A percentile compares a stretch with the other conserved stretches of the same genome.
These are phyloP conservation scores for Colletotrichum musae DNA, from an alignment of 2,329 filamentous ascomycete species.

Conservation along the genomic window DNA sequence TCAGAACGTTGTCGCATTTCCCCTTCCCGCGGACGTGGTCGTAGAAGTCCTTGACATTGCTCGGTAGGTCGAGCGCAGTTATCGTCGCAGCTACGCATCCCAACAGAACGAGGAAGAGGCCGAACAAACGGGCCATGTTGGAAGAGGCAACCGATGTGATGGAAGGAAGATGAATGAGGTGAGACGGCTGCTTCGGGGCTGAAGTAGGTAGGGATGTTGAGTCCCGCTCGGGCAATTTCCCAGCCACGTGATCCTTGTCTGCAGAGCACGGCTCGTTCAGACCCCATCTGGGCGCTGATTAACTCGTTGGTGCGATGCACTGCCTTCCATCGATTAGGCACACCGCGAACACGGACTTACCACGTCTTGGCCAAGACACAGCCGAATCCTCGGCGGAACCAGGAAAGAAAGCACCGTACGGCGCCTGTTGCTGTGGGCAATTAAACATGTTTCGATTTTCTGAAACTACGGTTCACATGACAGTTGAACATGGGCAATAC, in stretches of 20 bases:
- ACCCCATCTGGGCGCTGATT: constrained; percentile 2
- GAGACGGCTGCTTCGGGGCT: constrained; percentile 25
- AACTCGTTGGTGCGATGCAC: constrained; percentile 23
- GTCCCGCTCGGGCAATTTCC: constrained; percentile 17
- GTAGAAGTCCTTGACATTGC: constrained; percentile 58
- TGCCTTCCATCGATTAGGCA: constrained; percentile 11
- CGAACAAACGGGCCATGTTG: constrained; percentile 6
- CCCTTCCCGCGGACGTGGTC: constrained; percentile 54
- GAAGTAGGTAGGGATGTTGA: constrained; percentile 11
- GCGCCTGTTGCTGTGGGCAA: background rate
- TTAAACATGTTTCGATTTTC: background rate
- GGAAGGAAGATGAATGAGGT: constrained; percentile 13
- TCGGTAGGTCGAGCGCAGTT: constrained; percentile 53
- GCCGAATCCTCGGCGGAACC: background rate
- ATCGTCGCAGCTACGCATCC: background rate
- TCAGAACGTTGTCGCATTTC: constrained; percentile 55
- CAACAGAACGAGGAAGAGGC: background rate
- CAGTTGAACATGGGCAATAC: background rate
- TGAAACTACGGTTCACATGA: no score
- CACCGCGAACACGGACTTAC: constrained; percentile 24
- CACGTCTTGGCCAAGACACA: constrained; percentile 25
- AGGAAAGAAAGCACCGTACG: constrained; percentile 23
- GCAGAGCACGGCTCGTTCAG: constrained; percentile 7
- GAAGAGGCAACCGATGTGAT: background rate
- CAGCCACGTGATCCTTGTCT: constrained; percentile 25